These are phyloP conservation scores for Suzukiozyma palmioleophila DNA, from an alignment of 1,139 yeast genomes.

Conservation along the genomic window DNA sequence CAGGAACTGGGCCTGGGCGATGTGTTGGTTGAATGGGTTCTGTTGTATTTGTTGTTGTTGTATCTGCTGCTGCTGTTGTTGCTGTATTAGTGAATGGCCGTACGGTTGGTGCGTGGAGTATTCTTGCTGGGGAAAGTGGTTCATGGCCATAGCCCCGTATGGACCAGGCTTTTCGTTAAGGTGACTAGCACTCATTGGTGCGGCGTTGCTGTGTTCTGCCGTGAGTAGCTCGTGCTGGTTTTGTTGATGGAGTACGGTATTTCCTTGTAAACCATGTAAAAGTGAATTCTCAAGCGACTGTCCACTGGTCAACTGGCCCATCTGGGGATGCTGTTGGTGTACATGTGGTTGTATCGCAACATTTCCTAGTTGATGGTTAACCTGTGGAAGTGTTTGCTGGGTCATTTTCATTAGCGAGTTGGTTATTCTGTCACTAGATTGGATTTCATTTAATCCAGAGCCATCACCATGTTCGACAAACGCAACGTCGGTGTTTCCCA, in stretches of 20 bases:
- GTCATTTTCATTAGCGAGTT: background rate
- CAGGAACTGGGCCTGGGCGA: constrained; percentile 15
- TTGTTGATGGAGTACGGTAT: background rate
- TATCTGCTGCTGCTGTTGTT: constrained; percentile 7
- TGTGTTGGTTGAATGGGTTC: constrained; percentile 23
- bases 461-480: background rate
- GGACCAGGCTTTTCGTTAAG: background rate
- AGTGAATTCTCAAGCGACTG: background rate
- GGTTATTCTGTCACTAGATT: background rate
- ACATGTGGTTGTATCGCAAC: background rate
- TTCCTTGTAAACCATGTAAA: background rate
- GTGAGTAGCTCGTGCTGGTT: background rate
- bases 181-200: background rate
- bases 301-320: background rate
- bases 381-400: background rate
- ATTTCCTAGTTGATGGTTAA: background rate
- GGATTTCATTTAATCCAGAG: background rate
- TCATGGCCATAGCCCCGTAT: background rate
- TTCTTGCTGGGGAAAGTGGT: background rate
- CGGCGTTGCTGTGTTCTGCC: background rate
- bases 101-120: background rate
- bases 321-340: background rate
- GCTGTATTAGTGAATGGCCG: constrained; percentile 3
- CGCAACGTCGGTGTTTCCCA: background rate
- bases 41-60: constrained; percentile 7